phyloP scores from a whole-genome alignment of 805 yeast genomes.

The Middelhovenomyces tepae region DNA sequence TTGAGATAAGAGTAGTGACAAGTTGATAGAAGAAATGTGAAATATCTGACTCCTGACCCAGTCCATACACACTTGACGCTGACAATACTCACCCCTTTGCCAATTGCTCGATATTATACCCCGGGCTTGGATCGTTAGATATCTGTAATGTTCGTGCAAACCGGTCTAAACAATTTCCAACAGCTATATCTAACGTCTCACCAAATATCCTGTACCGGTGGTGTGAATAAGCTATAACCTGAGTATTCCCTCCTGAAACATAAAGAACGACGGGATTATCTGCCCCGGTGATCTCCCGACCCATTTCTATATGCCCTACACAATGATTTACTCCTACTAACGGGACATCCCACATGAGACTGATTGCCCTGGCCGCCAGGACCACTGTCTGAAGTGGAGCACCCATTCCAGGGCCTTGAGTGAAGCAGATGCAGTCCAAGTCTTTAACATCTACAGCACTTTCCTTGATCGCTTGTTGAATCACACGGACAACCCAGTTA shows the following conservation, averaged over 20 bases:
- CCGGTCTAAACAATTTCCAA: slow-evolving; percentile 93
- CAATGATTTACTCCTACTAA: slow-evolving; percentile 95
- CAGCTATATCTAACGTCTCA: slow-evolving; percentile 96
- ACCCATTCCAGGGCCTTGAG: slow-evolving; percentile 99
- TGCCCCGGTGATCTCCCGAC: slow-evolving; percentile 96
- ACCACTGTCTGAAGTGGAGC: slow-evolving; percentile 94
- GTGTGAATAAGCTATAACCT: slow-evolving; percentile 91
- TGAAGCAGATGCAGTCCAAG: slow-evolving; percentile 64
- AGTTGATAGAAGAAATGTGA: too few species aligned
- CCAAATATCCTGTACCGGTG: slow-evolving; percentile 96
- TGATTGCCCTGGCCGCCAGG: slow-evolving; percentile 79
- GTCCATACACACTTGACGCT: too few species aligned
- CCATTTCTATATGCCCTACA: slow-evolving; percentile 98
- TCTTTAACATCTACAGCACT: slow-evolving; percentile 44
- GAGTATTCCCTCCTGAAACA: slow-evolving; percentile 98
- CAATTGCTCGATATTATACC: slow-evolving; percentile 91
- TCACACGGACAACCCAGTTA: slow-evolving; percentile 81
- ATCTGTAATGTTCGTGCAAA: slow-evolving; percentile 88
- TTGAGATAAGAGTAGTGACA: too few species aligned
- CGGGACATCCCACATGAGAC: slow-evolving; percentile 74
- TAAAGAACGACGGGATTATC: slow-evolving; percentile 93
- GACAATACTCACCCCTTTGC: slow-evolving; percentile 74
- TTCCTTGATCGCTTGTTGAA: slow-evolving; percentile 55
- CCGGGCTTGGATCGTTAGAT: slow-evolving; percentile 93
- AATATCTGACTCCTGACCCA: too few species aligned